Conservation (phyloP, 208 protist species). For the Trypanosoma theileri region DNA sequence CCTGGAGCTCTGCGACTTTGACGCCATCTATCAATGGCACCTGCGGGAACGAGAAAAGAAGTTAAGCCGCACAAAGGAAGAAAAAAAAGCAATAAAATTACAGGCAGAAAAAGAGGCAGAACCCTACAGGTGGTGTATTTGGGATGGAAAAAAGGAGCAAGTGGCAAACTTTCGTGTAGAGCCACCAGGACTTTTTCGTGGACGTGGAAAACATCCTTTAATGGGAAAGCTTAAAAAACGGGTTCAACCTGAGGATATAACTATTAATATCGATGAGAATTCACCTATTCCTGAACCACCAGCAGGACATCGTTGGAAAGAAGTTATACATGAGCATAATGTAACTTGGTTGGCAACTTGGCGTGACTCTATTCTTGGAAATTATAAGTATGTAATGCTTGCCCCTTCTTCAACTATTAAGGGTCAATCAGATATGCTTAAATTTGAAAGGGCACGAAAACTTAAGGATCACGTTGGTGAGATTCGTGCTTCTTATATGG, state of each 20-base stretch:
- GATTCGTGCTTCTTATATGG: conserved; percentile 93
- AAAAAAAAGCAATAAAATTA: conserved; percentile 91
- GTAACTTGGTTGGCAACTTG: conserved; percentile 98
- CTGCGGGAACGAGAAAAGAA: conserved; percentile 87
- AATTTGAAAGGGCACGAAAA: conserved; percentile 97
- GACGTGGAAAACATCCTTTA: conserved; percentile 97
- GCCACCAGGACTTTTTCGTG: conserved; percentile 98
- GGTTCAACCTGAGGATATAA: conserved; percentile 97
- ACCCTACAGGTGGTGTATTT: conserved; percentile 88
- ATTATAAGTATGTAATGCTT: conserved; percentile 98
- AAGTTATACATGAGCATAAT: conserved; percentile 93
- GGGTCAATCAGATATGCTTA: conserved; percentile 96
- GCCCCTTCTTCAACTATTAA: conserved; percentile 93
- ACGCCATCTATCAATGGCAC: conserved; percentile 93
- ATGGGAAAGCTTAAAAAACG: conserved; percentile 95
- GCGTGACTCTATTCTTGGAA: conserved; percentile 93
- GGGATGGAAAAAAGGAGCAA: conserved; percentile 94
- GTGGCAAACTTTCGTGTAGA: conserved; percentile 98
- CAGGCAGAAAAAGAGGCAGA: conserved; percentile 86
- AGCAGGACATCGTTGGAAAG: conserved; percentile 93
- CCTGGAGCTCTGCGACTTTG: conserved; percentile 97
- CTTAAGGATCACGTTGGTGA: conserved; percentile 94
- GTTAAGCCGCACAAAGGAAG: conserved; percentile 86
- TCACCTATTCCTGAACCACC: conserved; percentile 86
- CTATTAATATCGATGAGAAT: conserved; percentile 96